A percentile compares a stretch with the other conserved stretches of the same genome.
Conservation (phyloP, 2,329 filamentous ascomycete species). For the Clarireedia sp. region DNA sequence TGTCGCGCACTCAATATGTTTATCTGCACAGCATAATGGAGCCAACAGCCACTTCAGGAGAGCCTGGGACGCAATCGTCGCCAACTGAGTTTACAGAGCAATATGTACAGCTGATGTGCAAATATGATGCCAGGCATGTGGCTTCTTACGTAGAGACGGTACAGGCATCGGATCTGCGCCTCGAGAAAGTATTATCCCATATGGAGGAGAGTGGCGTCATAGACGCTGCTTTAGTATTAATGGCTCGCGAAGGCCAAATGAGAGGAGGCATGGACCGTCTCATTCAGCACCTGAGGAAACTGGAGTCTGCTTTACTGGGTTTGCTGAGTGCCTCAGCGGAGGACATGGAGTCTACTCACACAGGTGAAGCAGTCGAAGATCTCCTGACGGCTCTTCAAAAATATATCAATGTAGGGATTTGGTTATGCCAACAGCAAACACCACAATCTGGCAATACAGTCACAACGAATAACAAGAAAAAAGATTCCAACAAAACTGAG, state of each 20-base stretch:
- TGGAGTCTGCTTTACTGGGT: constrained; percentile 71
- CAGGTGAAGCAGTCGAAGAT: constrained; percentile 59
- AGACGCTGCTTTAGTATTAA: constrained; percentile 84
- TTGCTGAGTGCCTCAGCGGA: constrained; percentile 56
- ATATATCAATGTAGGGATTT: constrained; percentile 87
- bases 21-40: constrained; percentile 69
- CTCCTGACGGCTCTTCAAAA: constrained; percentile 75
- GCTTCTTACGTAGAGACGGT: constrained; percentile 74
- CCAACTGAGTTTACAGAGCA: constrained; percentile 64
- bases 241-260: constrained; percentile 81
- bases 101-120: constrained; percentile 89
- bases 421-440: constrained; percentile 85
- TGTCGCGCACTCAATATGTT: constrained; percentile 50
- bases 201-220: constrained; percentile 87
- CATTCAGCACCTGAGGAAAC: constrained; percentile 67
- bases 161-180: constrained; percentile 66
- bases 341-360: constrained; percentile 46
- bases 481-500: constrained; percentile 33
- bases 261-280: constrained; percentile 78
- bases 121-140: constrained; percentile 72
- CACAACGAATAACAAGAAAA: constrained; percentile 43
- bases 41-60: constrained; percentile 36
- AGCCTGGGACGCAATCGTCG: constrained; percentile 28
- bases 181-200: constrained; percentile 73
- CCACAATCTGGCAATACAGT: constrained; percentile 34